Conservation (phyloP, 2,329 filamentous ascomycete genomes). For the Ampelomyces quisqualis region DNA sequence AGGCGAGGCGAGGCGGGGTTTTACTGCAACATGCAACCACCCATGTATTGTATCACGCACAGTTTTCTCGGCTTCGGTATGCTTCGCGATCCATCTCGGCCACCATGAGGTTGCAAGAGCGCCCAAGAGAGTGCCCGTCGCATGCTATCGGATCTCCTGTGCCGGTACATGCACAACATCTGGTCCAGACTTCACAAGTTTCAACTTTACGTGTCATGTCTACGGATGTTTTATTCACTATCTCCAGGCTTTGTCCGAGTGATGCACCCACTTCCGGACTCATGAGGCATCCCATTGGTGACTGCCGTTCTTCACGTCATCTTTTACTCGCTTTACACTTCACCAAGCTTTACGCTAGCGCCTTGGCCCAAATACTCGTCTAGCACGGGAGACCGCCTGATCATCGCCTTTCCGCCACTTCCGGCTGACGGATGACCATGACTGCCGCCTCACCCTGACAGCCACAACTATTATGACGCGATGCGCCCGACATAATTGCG, state of each 20-base stretch:
- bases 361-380: constrained; percentile 11
- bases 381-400: constrained; percentile 9
- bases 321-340: constrained; percentile 18
- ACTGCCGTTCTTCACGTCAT: constrained; percentile 17
- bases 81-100: background rate
- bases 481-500: too few species aligned
- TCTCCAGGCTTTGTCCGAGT: constrained; percentile 22
- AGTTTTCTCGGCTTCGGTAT: background rate
- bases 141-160: constrained; percentile 2
- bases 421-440: constrained; percentile 12
- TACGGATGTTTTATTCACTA: background rate
- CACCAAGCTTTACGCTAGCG: constrained; percentile 25
- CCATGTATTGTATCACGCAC: background rate
- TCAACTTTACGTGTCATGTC: background rate
- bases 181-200: background rate
- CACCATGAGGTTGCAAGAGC: background rate
- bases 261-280: constrained; percentile 2
- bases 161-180: background rate
- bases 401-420: constrained; percentile 20
- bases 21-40: background rate
- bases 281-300: constrained; percentile 17
- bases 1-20: constrained; percentile 6
- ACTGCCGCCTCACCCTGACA: background rate
- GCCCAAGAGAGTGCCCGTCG: constrained; percentile 8
- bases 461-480: too few species aligned